Conservation (phyloP, 2,329 filamentous ascomycete species). For the Didymellaceae sp. region DNA sequence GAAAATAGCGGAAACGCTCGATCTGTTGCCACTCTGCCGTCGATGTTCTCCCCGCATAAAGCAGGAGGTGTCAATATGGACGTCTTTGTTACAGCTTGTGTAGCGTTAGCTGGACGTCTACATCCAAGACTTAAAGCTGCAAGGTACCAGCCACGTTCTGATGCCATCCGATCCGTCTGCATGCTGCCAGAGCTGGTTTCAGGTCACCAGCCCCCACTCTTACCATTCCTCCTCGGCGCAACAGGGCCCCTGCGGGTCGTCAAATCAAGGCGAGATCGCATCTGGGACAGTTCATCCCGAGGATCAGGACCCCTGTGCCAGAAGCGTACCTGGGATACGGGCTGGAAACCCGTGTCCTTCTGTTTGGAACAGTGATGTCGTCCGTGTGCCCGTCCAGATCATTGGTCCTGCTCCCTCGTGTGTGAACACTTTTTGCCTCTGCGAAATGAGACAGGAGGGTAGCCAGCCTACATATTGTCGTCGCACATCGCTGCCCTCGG, state of each 20-base stretch:
- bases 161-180: not conserved
- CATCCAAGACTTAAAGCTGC: not conserved
- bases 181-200: slow-evolving; percentile 1
- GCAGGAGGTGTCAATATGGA: not conserved
- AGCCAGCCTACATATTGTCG: slow-evolving; percentile 8
- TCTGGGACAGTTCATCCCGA: slow-evolving; percentile 8
- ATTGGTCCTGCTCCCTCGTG: slow-evolving; percentile 1
- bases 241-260: slow-evolving; percentile 13
- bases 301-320: slow-evolving; percentile 9
- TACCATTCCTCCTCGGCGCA: slow-evolving; percentile 5
- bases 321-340: not conserved
- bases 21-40: not conserved
- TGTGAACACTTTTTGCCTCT: not conserved
- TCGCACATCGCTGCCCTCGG: not conserved
- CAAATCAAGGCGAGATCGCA: slow-evolving; percentile 20
- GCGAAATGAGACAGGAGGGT: not conserved
- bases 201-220: slow-evolving; percentile 7
- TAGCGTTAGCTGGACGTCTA: not conserved
- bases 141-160: not conserved
- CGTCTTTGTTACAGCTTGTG: not conserved
- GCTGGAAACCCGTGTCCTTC: slow-evolving; percentile 8
- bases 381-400: not conserved
- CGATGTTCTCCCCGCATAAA: not conserved
- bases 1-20: not conserved
- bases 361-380: slow-evolving; percentile 3